These are phyloP conservation scores for Protostelium mycophagum DNA, from an alignment of 78 protist genomes.

Conservation along the genomic window DNA sequence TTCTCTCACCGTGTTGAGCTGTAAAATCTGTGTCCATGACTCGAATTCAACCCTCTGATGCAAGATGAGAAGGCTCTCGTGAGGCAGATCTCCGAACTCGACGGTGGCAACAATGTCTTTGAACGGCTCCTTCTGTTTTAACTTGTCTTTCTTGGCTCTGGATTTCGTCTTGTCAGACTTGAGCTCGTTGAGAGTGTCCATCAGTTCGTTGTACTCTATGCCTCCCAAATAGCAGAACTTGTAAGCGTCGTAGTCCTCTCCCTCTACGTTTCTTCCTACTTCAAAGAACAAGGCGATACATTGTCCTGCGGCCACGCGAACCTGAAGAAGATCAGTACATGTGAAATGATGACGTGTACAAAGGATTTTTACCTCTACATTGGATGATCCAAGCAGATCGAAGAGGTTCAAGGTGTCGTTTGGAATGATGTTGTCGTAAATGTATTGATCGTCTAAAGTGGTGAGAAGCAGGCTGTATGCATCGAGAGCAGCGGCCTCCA, in stretches of 20 bases:
- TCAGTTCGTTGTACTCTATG: not conserved
- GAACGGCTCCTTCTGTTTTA: not conserved
- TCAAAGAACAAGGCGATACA: not conserved
- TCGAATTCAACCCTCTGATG: not conserved
- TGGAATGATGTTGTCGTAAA: not conserved
- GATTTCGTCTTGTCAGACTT: not conserved
- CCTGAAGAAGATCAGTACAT: not conserved
- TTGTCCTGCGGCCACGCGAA: not conserved
- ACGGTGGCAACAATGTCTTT: not conserved
- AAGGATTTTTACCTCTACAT: not conserved
- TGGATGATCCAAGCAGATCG: not conserved
- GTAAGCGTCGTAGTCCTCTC: not conserved
- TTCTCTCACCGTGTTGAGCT: not conserved
- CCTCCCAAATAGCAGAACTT: not conserved
- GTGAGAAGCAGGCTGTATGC: not conserved
- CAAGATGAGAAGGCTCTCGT: not conserved
- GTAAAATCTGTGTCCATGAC: not conserved
- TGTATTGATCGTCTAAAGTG: not conserved
- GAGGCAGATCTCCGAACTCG: not conserved
- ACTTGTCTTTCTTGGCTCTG: not conserved
- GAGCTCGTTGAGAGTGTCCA: not conserved
- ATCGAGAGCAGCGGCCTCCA: not conserved
- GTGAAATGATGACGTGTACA: not conserved
- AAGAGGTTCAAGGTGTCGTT: not conserved
- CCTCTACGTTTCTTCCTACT: not conserved